Base-by-base conservation (phyloP, 1,284 basidiomycete genomes). In the Cutaneotrichosporon spelunceum region DNA sequence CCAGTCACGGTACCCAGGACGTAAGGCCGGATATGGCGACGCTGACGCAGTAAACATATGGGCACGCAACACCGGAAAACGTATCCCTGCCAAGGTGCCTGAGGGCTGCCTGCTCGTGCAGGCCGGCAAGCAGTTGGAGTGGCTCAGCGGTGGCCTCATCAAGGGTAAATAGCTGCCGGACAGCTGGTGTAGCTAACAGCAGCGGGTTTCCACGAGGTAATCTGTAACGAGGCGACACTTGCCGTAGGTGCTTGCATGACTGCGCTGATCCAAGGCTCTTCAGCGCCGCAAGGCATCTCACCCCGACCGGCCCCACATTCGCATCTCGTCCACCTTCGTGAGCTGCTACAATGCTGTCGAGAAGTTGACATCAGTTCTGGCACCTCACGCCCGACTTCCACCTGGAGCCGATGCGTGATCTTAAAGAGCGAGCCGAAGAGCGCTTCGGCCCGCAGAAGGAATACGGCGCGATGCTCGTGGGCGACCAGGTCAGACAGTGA, bases 61-160 rank as follows among this genome's bases (percentile, higher is more conserved):
- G 92, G 92, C 91, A 4, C 84, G 92, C 26, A 95, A 96, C 72
- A 87, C 88, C 0, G 92, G 92, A 26, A 91, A 89, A 75, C 86
- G 90, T 13, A 91, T 95, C 62, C 81, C 87, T 3, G 91, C 93
- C 29, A 85, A 83, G 70, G 91, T 95, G 57, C 91, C 87, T 0
- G 80, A 86, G 0, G 85, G 81, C 5, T 79, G 78, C 66, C 67
- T 82, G n/a, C 69, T 83, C 19, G 81, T 94, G 0, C 92, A 96
- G 78, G 91, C 92, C 2, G 93, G 91, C 48, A 94, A 92, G 76
- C 92, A 95, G 73, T 83, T 95, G 9, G 92, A 95, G 74, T 90
- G 93, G 79, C 80, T 93, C 57, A 89, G 86, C 21, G 91, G 89
- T 7, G 92, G 92, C 0, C 79, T 93, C 21, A 86, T 96, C 73